Conservation (phyloP, 352 stramenopile species). For the Phytophthora sansomeana region DNA sequence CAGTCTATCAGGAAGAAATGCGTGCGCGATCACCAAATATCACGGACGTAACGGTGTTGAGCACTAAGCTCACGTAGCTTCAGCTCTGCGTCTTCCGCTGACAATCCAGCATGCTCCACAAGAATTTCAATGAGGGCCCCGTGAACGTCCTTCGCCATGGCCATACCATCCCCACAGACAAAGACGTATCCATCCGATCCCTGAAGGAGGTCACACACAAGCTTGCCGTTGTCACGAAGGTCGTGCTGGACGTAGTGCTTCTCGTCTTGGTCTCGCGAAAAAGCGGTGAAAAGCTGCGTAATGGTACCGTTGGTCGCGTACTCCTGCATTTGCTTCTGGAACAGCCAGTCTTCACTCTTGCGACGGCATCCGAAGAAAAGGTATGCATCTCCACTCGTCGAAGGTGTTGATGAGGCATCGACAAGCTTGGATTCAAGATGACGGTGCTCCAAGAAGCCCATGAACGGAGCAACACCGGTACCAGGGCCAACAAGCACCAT, state of each 20-base stretch:
- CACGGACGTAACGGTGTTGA: constrained; percentile 87
- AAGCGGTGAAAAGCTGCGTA: constrained; percentile 87
- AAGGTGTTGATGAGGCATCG: constrained; percentile 5
- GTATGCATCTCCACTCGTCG: constrained; percentile 55
- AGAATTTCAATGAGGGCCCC: constrained; percentile 84
- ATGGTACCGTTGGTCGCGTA: constrained; percentile 82
- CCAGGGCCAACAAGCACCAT: constrained; percentile 96
- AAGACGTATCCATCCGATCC: constrained; percentile 89
- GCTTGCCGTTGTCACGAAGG: constrained; percentile 59
- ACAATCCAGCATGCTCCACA: constrained; percentile 60
- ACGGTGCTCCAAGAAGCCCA: constrained; percentile 95
- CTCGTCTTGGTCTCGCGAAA: constrained; percentile 90
- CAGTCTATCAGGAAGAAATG: constrained; percentile 18
- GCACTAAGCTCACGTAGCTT: constrained; percentile 64
- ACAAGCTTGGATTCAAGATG: constrained; percentile 37
- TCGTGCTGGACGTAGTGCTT: constrained; percentile 96
- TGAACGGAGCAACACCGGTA: constrained; percentile 96
- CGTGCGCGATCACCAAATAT: constrained; percentile 80
- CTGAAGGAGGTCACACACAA: constrained; percentile 83
- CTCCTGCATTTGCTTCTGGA: constrained; percentile 85
- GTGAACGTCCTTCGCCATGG: constrained; percentile 97
- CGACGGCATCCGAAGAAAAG: constrained; percentile 96
- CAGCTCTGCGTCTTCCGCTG: constrained; percentile 65
- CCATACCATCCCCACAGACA: constrained; percentile 95
- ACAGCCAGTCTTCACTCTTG: constrained; percentile 93